Evolutionary conservation across 805 yeast genomes (phyloP).

Genomic region (Yarrowia keelungensis): DNA sequence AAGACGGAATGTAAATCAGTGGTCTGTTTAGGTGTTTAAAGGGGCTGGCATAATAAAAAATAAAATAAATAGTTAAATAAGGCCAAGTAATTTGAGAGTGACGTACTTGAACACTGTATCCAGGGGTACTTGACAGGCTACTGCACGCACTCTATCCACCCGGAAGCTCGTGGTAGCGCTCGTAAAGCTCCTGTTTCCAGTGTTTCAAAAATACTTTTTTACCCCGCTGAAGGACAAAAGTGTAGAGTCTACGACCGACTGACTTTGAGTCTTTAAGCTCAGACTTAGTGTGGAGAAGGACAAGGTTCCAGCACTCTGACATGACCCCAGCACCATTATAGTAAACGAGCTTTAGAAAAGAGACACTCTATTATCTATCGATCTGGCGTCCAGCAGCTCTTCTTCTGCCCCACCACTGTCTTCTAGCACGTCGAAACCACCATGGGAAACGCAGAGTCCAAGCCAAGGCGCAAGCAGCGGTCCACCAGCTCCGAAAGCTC

Average conservation of each 20-base stretch:
- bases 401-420: constrained; percentile 3
- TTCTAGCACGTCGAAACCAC: neutral
- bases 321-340: constrained; percentile 20
- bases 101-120: too few relatives aligned
- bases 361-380: too few relatives aligned
- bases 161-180: too few relatives aligned
- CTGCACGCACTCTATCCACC: too few relatives aligned
- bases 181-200: too few relatives aligned
- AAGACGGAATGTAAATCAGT: constrained; percentile 25
- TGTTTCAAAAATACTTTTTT: neutral
- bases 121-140: too few relatives aligned
- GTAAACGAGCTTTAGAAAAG: too few relatives aligned
- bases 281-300: constrained; percentile 37
- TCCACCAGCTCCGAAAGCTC: constrained; percentile 24
- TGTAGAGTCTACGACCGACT: neutral
- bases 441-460: constrained; percentile 38
- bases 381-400: too few relatives aligned
- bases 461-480: constrained; percentile 30
- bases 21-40: neutral
- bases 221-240: constrained; percentile 20
- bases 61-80: too few relatives aligned
- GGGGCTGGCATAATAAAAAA: too few relatives aligned
- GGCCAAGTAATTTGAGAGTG: too few relatives aligned
- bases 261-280: constrained; percentile 10
- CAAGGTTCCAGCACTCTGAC: constrained; percentile 36